Percentiles rank a stretch among this genome's conserved stretches.
Evolutionary conservation across 306 rosid species (phyloP).

Genomic region (Malus sylvestris): DNA sequence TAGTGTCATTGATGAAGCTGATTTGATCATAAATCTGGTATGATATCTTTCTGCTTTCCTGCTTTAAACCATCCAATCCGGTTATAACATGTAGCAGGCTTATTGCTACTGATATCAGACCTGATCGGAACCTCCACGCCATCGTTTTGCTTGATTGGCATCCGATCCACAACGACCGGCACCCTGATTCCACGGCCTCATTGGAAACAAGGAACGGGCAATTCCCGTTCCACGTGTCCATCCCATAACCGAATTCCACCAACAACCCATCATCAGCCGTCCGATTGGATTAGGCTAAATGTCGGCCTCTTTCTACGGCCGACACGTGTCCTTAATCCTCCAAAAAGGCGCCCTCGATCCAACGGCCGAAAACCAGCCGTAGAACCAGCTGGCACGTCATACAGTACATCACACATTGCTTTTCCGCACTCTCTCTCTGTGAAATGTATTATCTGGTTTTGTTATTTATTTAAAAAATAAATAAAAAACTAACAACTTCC

Average conservation of each 20-base stretch:
- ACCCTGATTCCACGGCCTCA: not conserved
- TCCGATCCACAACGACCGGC: not conserved
- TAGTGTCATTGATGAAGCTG: not conserved
- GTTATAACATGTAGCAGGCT: not conserved
- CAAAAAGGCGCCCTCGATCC: constrained; percentile 35
- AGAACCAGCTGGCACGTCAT: constrained; percentile 36
- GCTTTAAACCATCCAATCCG: not conserved
- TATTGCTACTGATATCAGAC: not conserved
- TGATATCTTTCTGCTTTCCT: not conserved
- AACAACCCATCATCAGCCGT: constrained; percentile 35
- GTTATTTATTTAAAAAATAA: constrained; percentile 20
- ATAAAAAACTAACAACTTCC: constrained; percentile 27
- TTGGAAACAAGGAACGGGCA: constrained; percentile 28
- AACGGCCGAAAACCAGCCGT: constrained; percentile 30
- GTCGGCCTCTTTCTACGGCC: not conserved
- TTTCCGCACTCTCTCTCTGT: constrained; percentile 1
- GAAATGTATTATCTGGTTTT: constrained; percentile 5
- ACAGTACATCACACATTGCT: constrained; percentile 15
- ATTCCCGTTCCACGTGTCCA: constrained; percentile 35
- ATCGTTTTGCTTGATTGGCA: not conserved
- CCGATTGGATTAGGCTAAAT: constrained; percentile 17
- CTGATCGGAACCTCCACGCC: constrained; percentile 3
- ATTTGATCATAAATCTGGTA: not conserved
- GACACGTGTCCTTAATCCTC: constrained; percentile 33
- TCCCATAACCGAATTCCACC: not conserved